phyloP scores from a whole-genome alignment of 1,284 basidiomycete genomes.

The Microbotryum saponariae region DNA sequence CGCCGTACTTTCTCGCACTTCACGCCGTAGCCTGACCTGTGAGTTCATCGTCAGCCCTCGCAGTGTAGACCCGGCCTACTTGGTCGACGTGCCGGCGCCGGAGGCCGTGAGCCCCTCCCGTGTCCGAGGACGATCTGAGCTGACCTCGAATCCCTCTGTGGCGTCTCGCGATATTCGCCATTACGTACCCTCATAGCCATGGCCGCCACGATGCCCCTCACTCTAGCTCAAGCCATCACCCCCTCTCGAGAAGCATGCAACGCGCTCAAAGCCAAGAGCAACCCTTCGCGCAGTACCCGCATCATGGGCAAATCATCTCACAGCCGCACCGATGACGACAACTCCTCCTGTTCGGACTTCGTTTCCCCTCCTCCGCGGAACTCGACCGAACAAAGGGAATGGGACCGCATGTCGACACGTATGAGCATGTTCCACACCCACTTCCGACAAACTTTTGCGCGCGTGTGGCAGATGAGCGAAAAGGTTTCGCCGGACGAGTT shows the following conservation, averaged over 20 bases:
- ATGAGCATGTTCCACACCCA: slow-evolving; percentile 23
- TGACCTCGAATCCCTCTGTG: no score
- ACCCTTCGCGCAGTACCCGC: background rate
- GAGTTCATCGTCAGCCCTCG: no score
- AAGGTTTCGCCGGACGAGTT: slow-evolving; percentile 4
- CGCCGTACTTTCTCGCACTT: no score
- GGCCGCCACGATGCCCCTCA: background rate
- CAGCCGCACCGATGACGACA: background rate
- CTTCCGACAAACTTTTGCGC: slow-evolving; percentile 22
- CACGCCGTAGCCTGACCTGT: no score
- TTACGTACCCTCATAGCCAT: no score
- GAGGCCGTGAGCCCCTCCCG: no score
- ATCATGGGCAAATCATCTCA: background rate
- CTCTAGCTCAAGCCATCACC: slow-evolving; percentile 14
- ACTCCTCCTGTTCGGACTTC: slow-evolving; percentile 7
- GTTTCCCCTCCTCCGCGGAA: slow-evolving; percentile 22
- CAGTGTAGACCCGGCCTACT: no score
- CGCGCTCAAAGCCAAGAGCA: background rate
- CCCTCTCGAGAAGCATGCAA: slow-evolving; percentile 8
- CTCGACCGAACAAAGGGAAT: slow-evolving; percentile 21
- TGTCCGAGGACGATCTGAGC: no score
- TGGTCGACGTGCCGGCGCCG: no score
- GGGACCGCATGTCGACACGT: slow-evolving; percentile 10
- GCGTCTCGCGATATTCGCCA: no score
- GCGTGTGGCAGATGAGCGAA: slow-evolving; percentile 7